Conservation (phyloP, 768 basidiomycete species). For the Leucosporidium scottii region DNA sequence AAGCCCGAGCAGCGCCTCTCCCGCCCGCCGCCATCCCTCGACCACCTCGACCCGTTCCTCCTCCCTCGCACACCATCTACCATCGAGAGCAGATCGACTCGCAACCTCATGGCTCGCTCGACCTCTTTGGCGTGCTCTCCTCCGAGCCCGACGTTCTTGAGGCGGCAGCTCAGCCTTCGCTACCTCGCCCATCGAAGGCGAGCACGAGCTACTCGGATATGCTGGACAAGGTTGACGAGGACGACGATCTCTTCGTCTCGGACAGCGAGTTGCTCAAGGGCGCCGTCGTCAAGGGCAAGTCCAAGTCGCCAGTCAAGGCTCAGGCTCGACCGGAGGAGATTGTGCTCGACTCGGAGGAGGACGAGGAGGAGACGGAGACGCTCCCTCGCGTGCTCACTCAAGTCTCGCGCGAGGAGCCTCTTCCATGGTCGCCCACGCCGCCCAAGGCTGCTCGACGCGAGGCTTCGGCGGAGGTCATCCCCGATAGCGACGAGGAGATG, state of each 20-base stretch:
- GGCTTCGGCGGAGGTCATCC: background rate
- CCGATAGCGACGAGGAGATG: conserved; percentile 4
- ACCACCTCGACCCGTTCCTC: background rate
- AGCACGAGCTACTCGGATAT: conserved; percentile 1
- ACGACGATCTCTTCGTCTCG: conserved; percentile 7
- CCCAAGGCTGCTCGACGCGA: no score
- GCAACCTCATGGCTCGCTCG: background rate
- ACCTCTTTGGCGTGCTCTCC: conserved; percentile 1
- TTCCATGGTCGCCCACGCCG: no score
- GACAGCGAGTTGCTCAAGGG: conserved; percentile 23
- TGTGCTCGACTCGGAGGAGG: conserved; percentile 23
- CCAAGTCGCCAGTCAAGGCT: background rate
- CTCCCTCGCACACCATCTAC: background rate
- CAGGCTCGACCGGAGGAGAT: conserved; percentile 1
- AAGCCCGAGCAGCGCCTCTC: no score
- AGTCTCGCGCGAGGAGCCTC: no score
- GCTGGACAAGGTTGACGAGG: conserved; percentile 7
- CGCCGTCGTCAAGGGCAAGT: conserved; percentile 7
- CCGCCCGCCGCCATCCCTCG: background rate
- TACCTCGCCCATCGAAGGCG: background rate
- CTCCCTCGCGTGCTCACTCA: background rate
- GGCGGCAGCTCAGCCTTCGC: background rate
- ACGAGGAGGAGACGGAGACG: background rate
- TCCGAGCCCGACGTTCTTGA: background rate
- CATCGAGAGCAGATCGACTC: background rate